Evolutionary conservation across 495 filamentous ascomycete species (phyloP).

Genomic region (Daldinia grandis): DNA sequence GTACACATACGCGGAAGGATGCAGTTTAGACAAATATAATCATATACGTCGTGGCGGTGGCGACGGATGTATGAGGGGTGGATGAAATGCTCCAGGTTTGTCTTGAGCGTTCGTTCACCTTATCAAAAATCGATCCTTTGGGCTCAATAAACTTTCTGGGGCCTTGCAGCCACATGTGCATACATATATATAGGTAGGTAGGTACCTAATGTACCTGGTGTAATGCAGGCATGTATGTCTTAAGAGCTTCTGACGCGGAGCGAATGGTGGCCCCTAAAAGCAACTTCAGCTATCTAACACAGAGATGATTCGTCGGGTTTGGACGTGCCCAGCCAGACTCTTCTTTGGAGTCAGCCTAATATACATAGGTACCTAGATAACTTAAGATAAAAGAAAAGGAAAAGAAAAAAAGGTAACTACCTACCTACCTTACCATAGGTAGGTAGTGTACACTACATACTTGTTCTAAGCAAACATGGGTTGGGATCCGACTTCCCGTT

Average conservation of each 20-base stretch:
- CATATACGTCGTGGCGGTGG: too few species aligned
- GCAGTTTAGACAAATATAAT: too few species aligned
- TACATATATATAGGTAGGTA: constrained; percentile 9
- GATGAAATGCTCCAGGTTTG: too few species aligned
- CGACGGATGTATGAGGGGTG: too few species aligned
- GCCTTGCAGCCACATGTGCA: constrained; percentile 1
- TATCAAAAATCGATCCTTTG: background rate
- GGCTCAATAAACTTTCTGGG: constrained; percentile 29
- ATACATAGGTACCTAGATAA: background rate
- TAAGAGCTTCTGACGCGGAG: background rate
- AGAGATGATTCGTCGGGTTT: background rate
- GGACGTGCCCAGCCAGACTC: background rate
- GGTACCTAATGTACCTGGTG: too few species aligned
- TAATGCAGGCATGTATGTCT: background rate
- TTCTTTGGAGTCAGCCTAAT: background rate
- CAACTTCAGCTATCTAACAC: background rate
- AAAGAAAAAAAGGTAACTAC: too few species aligned
- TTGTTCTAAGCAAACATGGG: constrained; percentile 14
- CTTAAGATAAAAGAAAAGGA: background rate
- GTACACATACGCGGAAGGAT: too few species aligned
- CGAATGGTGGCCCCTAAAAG: background rate
- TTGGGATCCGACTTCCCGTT: constrained; percentile 16
- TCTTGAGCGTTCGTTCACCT: too few species aligned
- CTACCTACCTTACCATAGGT: too few species aligned
- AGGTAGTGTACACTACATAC: too few species aligned